Conservation (phyloP, 1,284 basidiomycete genomes). For the Ceratobasidium sp. region DNA sequence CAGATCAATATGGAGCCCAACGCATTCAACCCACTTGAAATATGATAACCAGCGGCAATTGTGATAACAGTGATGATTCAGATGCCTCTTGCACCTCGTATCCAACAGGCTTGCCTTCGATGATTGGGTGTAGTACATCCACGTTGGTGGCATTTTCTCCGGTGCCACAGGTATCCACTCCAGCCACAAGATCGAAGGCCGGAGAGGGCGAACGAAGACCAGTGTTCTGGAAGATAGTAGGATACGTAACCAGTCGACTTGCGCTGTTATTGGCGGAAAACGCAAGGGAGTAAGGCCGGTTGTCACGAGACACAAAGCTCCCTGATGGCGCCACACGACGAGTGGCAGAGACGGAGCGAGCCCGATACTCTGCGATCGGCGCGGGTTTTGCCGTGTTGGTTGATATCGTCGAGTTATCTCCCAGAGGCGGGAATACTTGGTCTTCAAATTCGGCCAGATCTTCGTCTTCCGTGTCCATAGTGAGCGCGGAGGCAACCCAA, state of each 20-base stretch:
- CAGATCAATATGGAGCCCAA: not conserved
- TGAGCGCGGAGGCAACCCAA: slow-evolving; percentile 93
- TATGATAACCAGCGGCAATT: slow-evolving; percentile 70
- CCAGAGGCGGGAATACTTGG: not conserved
- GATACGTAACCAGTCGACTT: slow-evolving; percentile 11
- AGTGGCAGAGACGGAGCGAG: slow-evolving; percentile 20
- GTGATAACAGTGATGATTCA: slow-evolving; percentile 13
- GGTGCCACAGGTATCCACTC: not conserved
- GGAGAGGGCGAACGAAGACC: slow-evolving; percentile 24
- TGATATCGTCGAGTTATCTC: not conserved
- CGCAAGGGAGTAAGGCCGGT: slow-evolving; percentile 12
- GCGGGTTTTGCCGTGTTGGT: not conserved
- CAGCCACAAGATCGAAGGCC: not conserved
- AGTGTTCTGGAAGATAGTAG: slow-evolving; percentile 8
- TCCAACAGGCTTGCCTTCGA: slow-evolving; percentile 25
- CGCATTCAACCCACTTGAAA: slow-evolving; percentile 60
- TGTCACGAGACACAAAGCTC: slow-evolving; percentile 1
- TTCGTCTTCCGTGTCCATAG: slow-evolving; percentile 74
- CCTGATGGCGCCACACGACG: slow-evolving; percentile 2
- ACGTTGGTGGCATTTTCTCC: not conserved
- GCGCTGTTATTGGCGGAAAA: slow-evolving; percentile 18
- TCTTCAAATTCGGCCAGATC: slow-evolving; percentile 63
- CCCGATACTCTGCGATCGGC: not conserved
- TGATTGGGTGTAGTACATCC: slow-evolving; percentile 19
- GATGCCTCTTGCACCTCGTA: not conserved